Evolutionary conservation across 2,329 filamentous ascomycete genomes (phyloP), one percentile per base, ranked within the genome.

Genomic region (Beauveria asiatica): DNA sequence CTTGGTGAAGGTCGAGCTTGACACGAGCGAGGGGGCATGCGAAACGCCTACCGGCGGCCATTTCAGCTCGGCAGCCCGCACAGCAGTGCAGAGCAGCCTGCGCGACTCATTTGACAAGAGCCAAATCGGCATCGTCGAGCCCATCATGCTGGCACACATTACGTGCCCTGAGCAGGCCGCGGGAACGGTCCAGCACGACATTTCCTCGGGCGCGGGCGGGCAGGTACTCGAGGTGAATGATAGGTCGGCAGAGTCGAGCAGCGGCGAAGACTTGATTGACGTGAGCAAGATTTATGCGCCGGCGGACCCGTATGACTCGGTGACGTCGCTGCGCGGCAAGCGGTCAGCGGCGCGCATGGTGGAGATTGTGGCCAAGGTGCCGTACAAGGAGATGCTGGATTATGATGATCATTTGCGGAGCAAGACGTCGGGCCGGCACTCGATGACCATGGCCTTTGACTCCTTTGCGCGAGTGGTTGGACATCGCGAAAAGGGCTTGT

Each of bases 351-450:
- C 75, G 59, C 75, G 78, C 50, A 79, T 76, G 75, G 77, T 81
- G 61, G 81, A 87, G 54, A 90, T 99, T 65, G 86, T 88, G 11
- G 94, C 92, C 23, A 85, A 89, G 67, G 93, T 97, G 30, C 94
- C 94, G 37, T 79, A 97, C 67, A 95, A 94, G 75, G 93, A 97
- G 74, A 97, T 97, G 90, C 87, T 97, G 41, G 90, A 93, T 46
- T 99, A 97, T 73, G 79, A 97, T 66, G 90, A 91, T 71, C 90
- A 95, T 70, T 75, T 99, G 64, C 80, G 94, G 57, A 92, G 90
- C 73, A 81, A 96, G 77, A 99, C 93, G 3, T 89, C 88, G 3
- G 94, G 94, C 0, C 81, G 94, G 2, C 83, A 85, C 68, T 77
- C 80, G 5, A 75, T 85, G 70, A 82, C 80, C 1, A 81, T 85